Evolutionary conservation across 768 basidiomycete genomes (phyloP).

Genomic region (Lactarius quietus): DNA sequence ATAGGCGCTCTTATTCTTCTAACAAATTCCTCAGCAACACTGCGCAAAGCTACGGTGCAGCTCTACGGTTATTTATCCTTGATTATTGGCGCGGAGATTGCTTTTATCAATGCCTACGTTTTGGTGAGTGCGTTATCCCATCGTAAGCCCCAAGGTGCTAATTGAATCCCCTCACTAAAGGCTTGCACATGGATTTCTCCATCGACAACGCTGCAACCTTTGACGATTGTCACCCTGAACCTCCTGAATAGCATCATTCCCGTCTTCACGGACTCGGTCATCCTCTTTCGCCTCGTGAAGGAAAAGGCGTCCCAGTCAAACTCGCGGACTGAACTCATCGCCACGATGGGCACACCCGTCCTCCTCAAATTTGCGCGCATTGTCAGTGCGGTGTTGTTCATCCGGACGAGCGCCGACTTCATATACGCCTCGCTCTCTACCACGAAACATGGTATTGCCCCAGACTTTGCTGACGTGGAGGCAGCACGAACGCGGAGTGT

Average conservation of each 20-base stretch:
- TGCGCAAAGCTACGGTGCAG: constrained; percentile 11
- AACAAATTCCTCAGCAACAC: constrained; percentile 7
- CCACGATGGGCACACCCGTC: constrained; percentile 8
- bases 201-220: constrained; percentile 9
- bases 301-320: constrained; percentile 7
- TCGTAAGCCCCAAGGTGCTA: not conserved
- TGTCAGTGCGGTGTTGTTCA: not conserved
- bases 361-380: constrained; percentile 14
- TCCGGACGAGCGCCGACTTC: constrained; percentile 9
- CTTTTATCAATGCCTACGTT: constrained; percentile 14
- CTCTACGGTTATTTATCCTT: constrained; percentile 11
- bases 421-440: constrained; percentile 4
- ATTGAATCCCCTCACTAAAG: not conserved
- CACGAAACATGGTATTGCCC: not conserved
- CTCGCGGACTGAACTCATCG: not conserved
- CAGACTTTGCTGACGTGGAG: not conserved
- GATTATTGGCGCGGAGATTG: constrained; percentile 7
- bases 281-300: constrained; percentile 16
- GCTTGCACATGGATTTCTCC: constrained; percentile 19
- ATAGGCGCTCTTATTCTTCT: constrained; percentile 8
- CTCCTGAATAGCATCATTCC: constrained; percentile 19
- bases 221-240: constrained; percentile 13
- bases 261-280: constrained; percentile 15
- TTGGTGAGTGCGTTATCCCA: not conserved
- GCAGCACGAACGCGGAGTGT: not conserved